Base-by-base conservation (phyloP, 176 grass and related monocot species). In the Pharus latifolius region DNA sequence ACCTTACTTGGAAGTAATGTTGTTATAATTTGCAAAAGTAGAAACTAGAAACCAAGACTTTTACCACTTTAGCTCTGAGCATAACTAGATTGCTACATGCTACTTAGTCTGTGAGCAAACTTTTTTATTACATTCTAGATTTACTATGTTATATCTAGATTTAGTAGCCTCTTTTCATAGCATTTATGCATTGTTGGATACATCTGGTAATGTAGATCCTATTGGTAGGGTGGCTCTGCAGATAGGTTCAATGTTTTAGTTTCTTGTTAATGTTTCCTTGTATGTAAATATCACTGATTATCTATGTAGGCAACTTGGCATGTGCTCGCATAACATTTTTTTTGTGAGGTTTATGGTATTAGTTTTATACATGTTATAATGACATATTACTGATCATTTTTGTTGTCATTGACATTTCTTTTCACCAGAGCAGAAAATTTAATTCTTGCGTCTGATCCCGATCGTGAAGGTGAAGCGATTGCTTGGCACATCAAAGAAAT, bases 381-480 rank as follows among this genome's bases (percentile, higher is more conserved):
- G 57, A 41, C 15, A 30, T 49, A 72, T 37, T 64, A 27, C 54
- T 74, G 47, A 54, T 56, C 67, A 9, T 50, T 67, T 69, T 58
- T 74, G 12, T 70, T 50, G 42, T 42, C n/a, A 50, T n/a, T 74
- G 17, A 23, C 5, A 16, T 56, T 42, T 61, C 50, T 76, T 64
- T 67, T 73, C 3, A 58, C 73, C 75, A 98, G 94, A 83, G 87
- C 94, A 80, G 78, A 93, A 83, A 88, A 91, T 60, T 80, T 98
- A 60, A 93, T 98, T 80, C 81, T 98, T 78, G 94, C 94, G 70
- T 98, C 94, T 55, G 94, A 98, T 90, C 94, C 94, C 74, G 94
- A 98, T 31, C 89, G 94, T 84, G 89, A 98, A 85, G 94, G 94
- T 67, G 94, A 98, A 82, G 94, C 94, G 58, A 98, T 98, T 78